Conservation (phyloP, 805 yeast genomes). For the Nakazawaea holstii region DNA sequence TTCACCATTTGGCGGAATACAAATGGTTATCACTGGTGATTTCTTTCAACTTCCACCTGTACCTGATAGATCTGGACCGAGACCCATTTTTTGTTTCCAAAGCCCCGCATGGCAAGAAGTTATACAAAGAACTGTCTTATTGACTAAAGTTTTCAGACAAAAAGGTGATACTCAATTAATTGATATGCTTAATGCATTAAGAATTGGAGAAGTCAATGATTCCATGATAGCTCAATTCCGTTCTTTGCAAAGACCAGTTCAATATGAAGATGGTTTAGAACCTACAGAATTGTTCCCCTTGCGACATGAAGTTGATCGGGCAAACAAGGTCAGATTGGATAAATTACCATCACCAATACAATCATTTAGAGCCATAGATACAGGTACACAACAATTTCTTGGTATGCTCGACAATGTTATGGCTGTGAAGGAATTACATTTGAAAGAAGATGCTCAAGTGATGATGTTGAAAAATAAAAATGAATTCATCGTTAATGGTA, state of each 20-base stretch:
- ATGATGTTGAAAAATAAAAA: conserved; percentile 86
- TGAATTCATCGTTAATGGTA: conserved; percentile 79
- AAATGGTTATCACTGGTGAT: conserved; percentile 87
- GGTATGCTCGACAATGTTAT: conserved; percentile 50
- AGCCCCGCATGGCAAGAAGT: conserved; percentile 62
- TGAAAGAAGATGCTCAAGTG: conserved; percentile 89
- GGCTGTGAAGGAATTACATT: conserved; percentile 58
- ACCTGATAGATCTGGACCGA: conserved; percentile 31
- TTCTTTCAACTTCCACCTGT: conserved; percentile 96
- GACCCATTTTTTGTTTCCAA: conserved; percentile 65
- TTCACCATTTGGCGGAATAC: conserved; percentile 91
- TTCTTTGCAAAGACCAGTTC: conserved; percentile 50
- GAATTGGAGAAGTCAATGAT: conserved; percentile 61
- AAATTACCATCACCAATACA: conserved; percentile 41
- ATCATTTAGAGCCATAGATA: conserved; percentile 42
- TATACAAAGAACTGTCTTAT: conserved; percentile 59
- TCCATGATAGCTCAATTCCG: conserved; percentile 44
- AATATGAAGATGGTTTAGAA: conserved; percentile 65
- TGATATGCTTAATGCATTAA: conserved; percentile 71
- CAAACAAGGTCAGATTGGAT: conserved; percentile 53
- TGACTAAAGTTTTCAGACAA: conserved; percentile 85
- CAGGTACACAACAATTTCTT: conserved; percentile 20
- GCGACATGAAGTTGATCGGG: conserved; percentile 73
- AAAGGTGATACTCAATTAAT: conserved; percentile 72
- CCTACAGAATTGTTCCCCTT: conserved; percentile 92